Conservation (phyloP, 2,329 filamentous ascomycete genomes). For the Stenocarpella maydis region DNA sequence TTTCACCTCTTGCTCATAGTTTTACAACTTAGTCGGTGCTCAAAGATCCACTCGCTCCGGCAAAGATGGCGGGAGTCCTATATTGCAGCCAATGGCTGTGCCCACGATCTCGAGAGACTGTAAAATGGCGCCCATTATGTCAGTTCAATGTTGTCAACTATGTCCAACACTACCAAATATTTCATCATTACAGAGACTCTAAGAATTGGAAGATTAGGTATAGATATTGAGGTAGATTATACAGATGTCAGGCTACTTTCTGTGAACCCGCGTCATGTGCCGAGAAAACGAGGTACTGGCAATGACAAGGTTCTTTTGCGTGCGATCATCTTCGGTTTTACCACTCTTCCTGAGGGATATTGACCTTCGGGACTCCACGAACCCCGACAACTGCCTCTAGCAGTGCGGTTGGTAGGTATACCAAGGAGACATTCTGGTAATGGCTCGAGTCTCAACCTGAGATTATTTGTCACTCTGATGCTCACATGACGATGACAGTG, state of each 20-base stretch:
- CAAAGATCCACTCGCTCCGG: not conserved
- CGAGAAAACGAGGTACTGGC: not conserved
- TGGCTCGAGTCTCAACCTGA: constrained; percentile 12
- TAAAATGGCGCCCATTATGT: not conserved
- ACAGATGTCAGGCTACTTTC: no score
- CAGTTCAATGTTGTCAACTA: not conserved
- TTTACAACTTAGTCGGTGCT: not conserved
- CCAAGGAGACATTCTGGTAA: constrained; percentile 13
- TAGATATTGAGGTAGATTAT: no score
- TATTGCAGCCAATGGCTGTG: not conserved
- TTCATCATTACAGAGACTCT: no score
- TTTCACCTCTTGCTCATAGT: not conserved
- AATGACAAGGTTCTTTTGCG: not conserved
- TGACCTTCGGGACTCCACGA: not conserved
- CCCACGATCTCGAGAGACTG: constrained; percentile 8
- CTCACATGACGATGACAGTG: constrained; percentile 6
- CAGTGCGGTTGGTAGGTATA: constrained; percentile 14
- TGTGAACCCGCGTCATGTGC: no score
- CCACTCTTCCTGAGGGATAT: constrained; percentile 5
- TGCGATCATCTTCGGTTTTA: constrained; percentile 1
- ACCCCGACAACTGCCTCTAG: not conserved
- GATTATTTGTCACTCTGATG: not conserved
- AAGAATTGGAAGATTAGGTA: no score
- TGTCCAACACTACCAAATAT: not conserved
- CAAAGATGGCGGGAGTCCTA: not conserved